Conservation (phyloP, 305 asterid species). For the Vinca major region DNA sequence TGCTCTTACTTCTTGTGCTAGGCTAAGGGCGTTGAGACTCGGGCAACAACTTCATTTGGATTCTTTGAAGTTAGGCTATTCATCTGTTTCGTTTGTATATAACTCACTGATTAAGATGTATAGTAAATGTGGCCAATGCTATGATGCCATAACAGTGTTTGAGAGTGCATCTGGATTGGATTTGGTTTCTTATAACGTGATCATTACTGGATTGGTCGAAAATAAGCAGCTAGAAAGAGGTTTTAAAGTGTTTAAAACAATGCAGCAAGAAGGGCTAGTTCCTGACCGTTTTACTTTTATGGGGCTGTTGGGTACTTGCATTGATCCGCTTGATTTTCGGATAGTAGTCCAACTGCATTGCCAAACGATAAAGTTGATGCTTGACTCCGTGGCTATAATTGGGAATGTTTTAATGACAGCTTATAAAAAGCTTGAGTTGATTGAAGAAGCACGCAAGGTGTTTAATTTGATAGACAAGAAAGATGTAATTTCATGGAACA, state of each 20-base stretch:
- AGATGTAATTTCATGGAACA: slow-evolving; percentile 66
- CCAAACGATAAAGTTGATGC: slow-evolving; percentile 45
- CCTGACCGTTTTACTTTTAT: slow-evolving; percentile 71
- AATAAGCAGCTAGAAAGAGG: slow-evolving; percentile 39
- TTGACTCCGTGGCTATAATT: slow-evolving; percentile 36
- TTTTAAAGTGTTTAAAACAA: slow-evolving; percentile 38
- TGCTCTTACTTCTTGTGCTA: slow-evolving; percentile 62
- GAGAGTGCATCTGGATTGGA: slow-evolving; percentile 17
- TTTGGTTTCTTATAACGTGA: slow-evolving; percentile 48
- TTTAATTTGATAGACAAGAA: slow-evolving; percentile 39
- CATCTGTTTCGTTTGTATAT: slow-evolving; percentile 37
- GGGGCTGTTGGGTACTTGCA: slow-evolving; percentile 45
- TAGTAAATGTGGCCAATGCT: slow-evolving; percentile 48
- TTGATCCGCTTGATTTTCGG: slow-evolving; percentile 25
- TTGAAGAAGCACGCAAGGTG: slow-evolving; percentile 37
- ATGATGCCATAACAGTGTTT: slow-evolving; percentile 44
- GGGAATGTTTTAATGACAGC: slow-evolving; percentile 48
- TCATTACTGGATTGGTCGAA: slow-evolving; percentile 55
- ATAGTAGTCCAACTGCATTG: slow-evolving; percentile 48
- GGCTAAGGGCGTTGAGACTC: slow-evolving; percentile 28
- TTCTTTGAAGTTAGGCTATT: slow-evolving; percentile 38
- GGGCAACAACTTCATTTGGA: slow-evolving; percentile 60
- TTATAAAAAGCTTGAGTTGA: slow-evolving; percentile 40
- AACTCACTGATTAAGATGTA: slow-evolving; percentile 62
- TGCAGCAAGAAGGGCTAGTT: slow-evolving; percentile 37